Percentiles rank a stretch among this genome's conserved stretches.
These are phyloP conservation scores for Chrysosporium queenslandicum DNA, from an alignment of 2,329 filamentous ascomycete genomes.

Conservation along the genomic window DNA sequence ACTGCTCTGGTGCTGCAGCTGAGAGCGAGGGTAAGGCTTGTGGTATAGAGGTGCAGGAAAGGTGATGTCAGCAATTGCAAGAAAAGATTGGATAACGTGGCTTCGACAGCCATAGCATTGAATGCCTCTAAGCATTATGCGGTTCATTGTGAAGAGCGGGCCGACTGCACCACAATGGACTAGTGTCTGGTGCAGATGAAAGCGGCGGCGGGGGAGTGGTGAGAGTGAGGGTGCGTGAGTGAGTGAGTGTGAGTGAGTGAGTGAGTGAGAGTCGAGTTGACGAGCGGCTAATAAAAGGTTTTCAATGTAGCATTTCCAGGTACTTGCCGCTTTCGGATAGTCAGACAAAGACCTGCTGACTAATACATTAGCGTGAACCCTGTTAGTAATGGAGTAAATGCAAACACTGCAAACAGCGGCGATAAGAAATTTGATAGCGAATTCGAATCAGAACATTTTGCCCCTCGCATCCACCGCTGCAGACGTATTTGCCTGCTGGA, in stretches of 20 bases:
- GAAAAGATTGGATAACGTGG: constrained; percentile 25
- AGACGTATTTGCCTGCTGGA: too few species aligned
- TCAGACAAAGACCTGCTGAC: constrained; percentile 3
- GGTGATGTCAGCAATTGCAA: constrained; percentile 23
- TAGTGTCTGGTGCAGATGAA: too few species aligned
- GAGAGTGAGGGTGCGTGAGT: too few species aligned
- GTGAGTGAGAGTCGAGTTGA: too few species aligned
- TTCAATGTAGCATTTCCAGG: constrained; percentile 1
- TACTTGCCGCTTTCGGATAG: constrained; percentile 7
- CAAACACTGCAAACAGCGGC: constrained; percentile 15
- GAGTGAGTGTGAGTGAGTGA: too few species aligned
- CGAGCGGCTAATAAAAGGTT: constrained; percentile 3
- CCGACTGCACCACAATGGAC: not conserved
- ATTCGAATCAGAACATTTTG: constrained; percentile 2
- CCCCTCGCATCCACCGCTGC: too few species aligned
- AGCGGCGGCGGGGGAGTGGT: not conserved
- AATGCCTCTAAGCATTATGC: constrained; percentile 25
- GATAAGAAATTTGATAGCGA: constrained; percentile 9
- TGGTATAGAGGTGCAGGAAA: constrained; percentile 18
- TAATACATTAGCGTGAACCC: not conserved
- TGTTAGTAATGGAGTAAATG: not conserved
- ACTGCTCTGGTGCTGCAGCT: constrained; percentile 7
- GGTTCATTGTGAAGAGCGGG: constrained; percentile 23
- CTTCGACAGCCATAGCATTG: constrained; percentile 25
- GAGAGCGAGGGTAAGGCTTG: constrained; percentile 7